Base-by-base conservation (phyloP, 2,329 filamentous ascomycete species). In the Monilinia vaccinii-corymbosi region DNA sequence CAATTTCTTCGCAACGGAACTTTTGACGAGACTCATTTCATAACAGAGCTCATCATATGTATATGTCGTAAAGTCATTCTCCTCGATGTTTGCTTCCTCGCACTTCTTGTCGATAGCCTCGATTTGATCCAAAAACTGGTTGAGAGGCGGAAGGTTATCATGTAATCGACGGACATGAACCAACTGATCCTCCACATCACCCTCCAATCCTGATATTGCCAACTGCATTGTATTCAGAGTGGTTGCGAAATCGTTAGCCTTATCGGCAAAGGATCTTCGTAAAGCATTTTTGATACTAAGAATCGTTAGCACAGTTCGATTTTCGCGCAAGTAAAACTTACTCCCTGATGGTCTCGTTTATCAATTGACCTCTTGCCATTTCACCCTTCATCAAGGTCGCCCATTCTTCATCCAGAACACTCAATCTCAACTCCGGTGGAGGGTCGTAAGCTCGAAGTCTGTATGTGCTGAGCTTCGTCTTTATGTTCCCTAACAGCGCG, bases 1-100 rank as follows among this genome's bases (percentile, higher is more conserved):
- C 60, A 97, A 83, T 76, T 99, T 99, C 79, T 97, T 99, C 65
- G 91, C 88, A 32, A 97, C 93, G 13, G 89, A 94, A 34, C 89
- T 87, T 72, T 91, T 92, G 60, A 97, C 94, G 34, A 99, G 81
- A 18, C 90, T 86, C 61, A 97, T 81, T 75, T 99, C 94, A 75
- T 99, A 99, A 62, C 86, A 85, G 46, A 99, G 81, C 75, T 99
- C 94, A 71, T 99, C 94, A 73, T 97, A 94, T 11, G 93, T 96
- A 75, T 97, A 97, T 10, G 93, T 97, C n/a, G 94, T 99, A 74
- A 94, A 97, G 77, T 99, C 94, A 74, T 99, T 99, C 71, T 99
- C 94, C 74, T 99, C 94, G 65, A 99, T 97, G 73, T 99, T 97
- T 63, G 94, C 94, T 77, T 97, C 93, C 62, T 87, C 83, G 72